Evolutionary conservation across 2,329 filamentous ascomycete genomes (phyloP), one percentile per base, ranked within the genome.

Genomic region (Pestalotiopsis sp.): DNA sequence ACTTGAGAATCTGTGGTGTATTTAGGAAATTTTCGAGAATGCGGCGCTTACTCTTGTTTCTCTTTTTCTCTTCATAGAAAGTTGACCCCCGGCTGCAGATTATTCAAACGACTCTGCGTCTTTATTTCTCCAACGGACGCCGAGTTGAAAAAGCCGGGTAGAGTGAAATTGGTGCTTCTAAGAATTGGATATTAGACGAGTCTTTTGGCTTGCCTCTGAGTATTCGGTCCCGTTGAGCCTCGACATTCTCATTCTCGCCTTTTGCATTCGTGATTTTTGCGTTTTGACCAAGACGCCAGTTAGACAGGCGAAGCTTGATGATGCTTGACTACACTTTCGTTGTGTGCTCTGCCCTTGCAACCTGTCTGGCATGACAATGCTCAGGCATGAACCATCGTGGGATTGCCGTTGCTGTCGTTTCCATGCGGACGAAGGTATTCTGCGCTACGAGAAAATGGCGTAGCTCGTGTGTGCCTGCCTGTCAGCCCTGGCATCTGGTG

Each of bases 151-250:
- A 82, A 82, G 76, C 84, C 82, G 86, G 87, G 87, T 78, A 89
- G 84, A 90, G 78, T 59, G 70, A 78, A 84, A 85, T 80, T 84
- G 87, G 85, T 82, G 86, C 86, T 88, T 88, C 80, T 81, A 89
- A 89, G 87, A 89, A 90, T 89, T 88, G 86, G 84, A 81, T 84
- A 87, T 82, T 87, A 84, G 84, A 82, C 76, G 74, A n/a, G 31
- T 23, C 58, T 67, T 25, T 12, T 61, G 67, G 9, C 14, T 20
- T 23, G 76, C 74, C 76, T 76, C 72, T 87, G 79, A 81, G 76
- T 86, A 82, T 83, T 83, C 86, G 85, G 84, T 89, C 86, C 87
- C 87, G 87, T 90, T 88, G 86, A 88, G 87, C 84, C 80, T 84
- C 87, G 84, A 89, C 86, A 88, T 86, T 74, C 69, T n/a, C 25